Conservation (phyloP, 2,329 filamentous ascomycete species). For the Pseudopyricularia javanii region DNA sequence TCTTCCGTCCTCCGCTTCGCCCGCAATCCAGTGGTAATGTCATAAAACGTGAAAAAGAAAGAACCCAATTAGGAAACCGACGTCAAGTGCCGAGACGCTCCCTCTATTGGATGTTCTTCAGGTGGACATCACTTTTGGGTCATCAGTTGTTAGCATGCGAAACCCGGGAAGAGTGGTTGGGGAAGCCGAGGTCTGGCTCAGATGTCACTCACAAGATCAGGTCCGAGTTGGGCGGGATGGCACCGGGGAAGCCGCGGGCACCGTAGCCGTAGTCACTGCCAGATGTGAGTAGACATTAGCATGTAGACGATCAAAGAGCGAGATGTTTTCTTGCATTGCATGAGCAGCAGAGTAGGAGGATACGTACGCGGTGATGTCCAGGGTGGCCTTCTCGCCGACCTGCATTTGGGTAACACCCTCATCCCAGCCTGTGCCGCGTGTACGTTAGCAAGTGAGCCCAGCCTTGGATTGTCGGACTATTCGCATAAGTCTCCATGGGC, state of each 20-base stretch:
- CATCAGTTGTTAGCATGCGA: slow-evolving; percentile 7
- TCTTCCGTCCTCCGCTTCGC: not conserved
- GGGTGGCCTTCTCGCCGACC: slow-evolving; percentile 76
- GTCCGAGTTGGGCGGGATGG: slow-evolving; percentile 63
- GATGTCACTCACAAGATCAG: slow-evolving; percentile 64
- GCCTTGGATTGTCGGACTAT: no score
- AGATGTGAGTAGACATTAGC: not conserved
- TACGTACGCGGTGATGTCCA: slow-evolving; percentile 66
- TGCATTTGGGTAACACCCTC: slow-evolving; percentile 79
- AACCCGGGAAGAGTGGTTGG: not conserved
- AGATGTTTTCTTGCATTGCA: not conserved
- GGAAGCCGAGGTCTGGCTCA: no score
- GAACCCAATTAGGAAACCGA: no score
- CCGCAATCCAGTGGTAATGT: not conserved
- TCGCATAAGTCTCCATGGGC: no score
- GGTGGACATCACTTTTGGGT: slow-evolving; percentile 17
- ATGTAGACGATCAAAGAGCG: not conserved
- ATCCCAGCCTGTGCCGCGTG: slow-evolving; percentile 54
- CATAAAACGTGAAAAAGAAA: no score
- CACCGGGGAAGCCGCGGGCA: slow-evolving; percentile 56
- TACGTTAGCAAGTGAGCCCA: no score
- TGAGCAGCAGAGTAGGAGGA: not conserved
- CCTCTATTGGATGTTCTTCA: slow-evolving; percentile 16
- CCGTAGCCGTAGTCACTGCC: slow-evolving; percentile 54
- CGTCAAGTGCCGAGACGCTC: not conserved